These are phyloP conservation scores for Exophiala sideris DNA, from an alignment of 2,329 filamentous ascomycete genomes.

Conservation along the genomic window DNA sequence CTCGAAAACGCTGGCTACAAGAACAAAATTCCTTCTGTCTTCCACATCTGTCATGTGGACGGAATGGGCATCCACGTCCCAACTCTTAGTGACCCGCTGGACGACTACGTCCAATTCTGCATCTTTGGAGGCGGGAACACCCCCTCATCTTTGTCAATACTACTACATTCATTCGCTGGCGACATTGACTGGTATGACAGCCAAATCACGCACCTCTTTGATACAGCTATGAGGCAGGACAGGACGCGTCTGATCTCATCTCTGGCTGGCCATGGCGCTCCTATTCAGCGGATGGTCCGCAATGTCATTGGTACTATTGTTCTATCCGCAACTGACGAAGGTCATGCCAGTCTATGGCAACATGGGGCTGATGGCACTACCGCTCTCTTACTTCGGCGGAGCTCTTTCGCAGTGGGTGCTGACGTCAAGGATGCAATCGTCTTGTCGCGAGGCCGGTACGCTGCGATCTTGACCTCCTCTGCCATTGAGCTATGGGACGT, in stretches of 20 bases:
- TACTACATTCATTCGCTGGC: conserved; percentile 83
- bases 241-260: conserved; percentile 62
- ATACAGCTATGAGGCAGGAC: conserved; percentile 56
- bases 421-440: conserved; percentile 22
- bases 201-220: conserved; percentile 74
- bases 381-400: conserved; percentile 18
- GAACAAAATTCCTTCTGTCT: conserved; percentile 65
- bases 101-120: conserved; percentile 66
- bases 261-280: conserved; percentile 80
- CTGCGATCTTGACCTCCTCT: conserved; percentile 13
- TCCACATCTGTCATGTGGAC: conserved; percentile 79
- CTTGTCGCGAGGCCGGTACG: conserved; percentile 22
- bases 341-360: conserved; percentile 80
- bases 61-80: conserved; percentile 46
- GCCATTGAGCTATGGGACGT: conserved; percentile 24
- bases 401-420: conserved; percentile 14
- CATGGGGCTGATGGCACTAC: conserved; percentile 43
- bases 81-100: conserved; percentile 29
- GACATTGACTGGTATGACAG: conserved; percentile 77
- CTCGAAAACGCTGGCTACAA: conserved; percentile 80
- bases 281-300: conserved; percentile 81
- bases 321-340: conserved; percentile 73
- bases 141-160: conserved; percentile 64
- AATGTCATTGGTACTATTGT: conserved; percentile 77
- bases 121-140: conserved; percentile 65